These are phyloP conservation scores for Capsicum baccatum DNA, from an alignment of 257 asterid species.

Conservation along the genomic window DNA sequence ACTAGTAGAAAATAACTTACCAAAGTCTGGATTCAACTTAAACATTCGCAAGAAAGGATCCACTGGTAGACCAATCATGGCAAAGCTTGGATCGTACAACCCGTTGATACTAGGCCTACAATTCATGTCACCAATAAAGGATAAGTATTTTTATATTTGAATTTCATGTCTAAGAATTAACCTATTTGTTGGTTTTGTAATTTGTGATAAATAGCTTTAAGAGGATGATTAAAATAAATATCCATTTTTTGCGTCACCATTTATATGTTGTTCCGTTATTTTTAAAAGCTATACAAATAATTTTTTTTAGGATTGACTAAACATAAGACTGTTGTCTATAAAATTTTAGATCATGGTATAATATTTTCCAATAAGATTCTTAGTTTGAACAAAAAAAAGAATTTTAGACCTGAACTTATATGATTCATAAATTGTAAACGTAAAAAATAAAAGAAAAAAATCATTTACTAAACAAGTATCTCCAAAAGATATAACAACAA, in stretches of 20 bases:
- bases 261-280: background rate
- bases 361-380: background rate
- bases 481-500: background rate
- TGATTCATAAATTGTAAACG: background rate
- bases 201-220: background rate
- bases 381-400: background rate
- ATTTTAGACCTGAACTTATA: background rate
- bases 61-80: background rate
- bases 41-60: constrained; percentile 27
- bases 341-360: background rate
- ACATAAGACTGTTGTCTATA: background rate
- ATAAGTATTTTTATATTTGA: background rate
- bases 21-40: background rate
- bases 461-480: background rate
- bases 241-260: background rate
- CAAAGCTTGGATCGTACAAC: background rate
- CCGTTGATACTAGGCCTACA: background rate
- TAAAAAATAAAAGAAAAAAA: background rate
- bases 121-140: background rate
- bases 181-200: background rate
- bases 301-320: no score
- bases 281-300: background rate
- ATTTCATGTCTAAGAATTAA: background rate
- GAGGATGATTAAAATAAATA: background rate
- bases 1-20: background rate